Conservation (phyloP, 139 green algal genomes). For the Limnomonas spitsbergensis region DNA sequence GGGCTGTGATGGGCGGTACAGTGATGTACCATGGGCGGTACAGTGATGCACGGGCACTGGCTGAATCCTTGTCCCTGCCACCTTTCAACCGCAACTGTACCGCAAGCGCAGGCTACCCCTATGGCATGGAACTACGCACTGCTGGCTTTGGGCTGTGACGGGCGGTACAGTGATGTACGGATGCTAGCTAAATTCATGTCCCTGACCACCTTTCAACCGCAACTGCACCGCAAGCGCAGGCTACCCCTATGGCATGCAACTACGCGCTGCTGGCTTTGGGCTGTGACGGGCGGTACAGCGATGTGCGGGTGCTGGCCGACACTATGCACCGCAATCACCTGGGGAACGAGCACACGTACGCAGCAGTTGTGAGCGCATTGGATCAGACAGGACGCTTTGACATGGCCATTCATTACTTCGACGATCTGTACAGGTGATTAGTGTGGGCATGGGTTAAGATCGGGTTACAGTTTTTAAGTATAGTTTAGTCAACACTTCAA, state of each 20-base stretch:
- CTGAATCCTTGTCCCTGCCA: not conserved
- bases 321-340: not conserved
- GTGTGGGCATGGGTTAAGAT: not conserved
- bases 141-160: not conserved
- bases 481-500: too few species aligned
- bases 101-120: not conserved
- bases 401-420: not conserved
- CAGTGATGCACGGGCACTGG: not conserved
- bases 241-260: not conserved
- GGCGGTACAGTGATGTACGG: not conserved
- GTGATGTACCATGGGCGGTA: too few species aligned
- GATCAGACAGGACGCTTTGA: not conserved
- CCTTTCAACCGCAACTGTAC: too few species aligned
- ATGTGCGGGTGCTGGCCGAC: not conserved
- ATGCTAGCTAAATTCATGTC: too few species aligned
- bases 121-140: not conserved
- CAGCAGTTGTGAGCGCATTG: not conserved
- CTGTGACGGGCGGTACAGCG: not conserved
- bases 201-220: too few species aligned
- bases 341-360: constrained; percentile 11
- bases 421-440: not conserved
- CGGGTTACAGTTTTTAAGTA: too few species aligned
- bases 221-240: too few species aligned
- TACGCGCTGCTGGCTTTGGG: not conserved
- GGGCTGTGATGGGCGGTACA: not conserved